These are phyloP conservation scores for Talaromyces thailandensis DNA, from an alignment of 495 filamentous ascomycete species.

Conservation along the genomic window DNA sequence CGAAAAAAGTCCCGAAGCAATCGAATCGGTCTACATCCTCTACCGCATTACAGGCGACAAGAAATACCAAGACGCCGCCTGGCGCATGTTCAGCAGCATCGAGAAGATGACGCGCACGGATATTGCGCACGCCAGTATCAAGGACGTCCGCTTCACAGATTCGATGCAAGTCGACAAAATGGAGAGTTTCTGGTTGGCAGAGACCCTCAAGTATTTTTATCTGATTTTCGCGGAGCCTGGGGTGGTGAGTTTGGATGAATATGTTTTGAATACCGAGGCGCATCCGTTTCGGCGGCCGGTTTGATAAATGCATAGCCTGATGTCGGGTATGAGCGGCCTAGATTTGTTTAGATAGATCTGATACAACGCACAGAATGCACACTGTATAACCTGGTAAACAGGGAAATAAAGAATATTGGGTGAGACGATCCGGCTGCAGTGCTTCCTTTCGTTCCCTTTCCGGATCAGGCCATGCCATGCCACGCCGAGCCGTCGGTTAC, in stretches of 20 bases:
- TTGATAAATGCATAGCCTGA: not conserved
- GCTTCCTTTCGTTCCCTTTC: not conserved
- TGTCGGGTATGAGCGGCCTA: not conserved
- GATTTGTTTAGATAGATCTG: not conserved
- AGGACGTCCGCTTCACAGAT: slow-evolving; percentile 39
- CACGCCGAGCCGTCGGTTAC: not conserved
- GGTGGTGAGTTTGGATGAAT: slow-evolving; percentile 60
- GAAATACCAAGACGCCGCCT: slow-evolving; percentile 58
- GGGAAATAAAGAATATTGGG: not conserved
- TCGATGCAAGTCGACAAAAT: slow-evolving; percentile 35
- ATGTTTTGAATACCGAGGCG: slow-evolving; percentile 69
- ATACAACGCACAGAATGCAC: not conserved
- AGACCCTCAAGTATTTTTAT: slow-evolving; percentile 93
- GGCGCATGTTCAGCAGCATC: slow-evolving; percentile 67
- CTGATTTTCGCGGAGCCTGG: slow-evolving; percentile 69
- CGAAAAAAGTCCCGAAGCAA: slow-evolving; percentile 49
- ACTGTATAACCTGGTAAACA: not conserved
- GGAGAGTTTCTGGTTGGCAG: slow-evolving; percentile 57
- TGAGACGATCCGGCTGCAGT: not conserved
- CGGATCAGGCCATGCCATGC: not conserved
- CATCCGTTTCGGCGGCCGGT: slow-evolving; percentile 55
- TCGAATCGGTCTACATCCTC: slow-evolving; percentile 67
- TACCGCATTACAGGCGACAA: slow-evolving; percentile 66
- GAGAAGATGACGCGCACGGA: slow-evolving; percentile 49
- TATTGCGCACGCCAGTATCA: slow-evolving; percentile 48